phyloP scores from a whole-genome alignment of 2,329 filamentous ascomycete species.

The Chaetomium globosum region DNA sequence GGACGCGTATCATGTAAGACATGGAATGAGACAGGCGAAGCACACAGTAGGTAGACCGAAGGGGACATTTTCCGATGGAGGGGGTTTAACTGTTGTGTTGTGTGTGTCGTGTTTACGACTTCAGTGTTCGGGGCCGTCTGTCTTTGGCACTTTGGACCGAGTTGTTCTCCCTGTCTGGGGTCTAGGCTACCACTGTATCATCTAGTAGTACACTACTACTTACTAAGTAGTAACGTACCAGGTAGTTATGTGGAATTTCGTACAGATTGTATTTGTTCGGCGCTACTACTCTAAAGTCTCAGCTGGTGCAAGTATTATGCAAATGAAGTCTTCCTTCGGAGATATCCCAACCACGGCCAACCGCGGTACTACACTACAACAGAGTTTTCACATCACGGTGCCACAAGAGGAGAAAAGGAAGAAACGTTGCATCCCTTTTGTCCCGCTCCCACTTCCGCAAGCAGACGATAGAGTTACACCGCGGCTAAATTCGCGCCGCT shows the following conservation, averaged over 20 bases:
- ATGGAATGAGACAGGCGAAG: too few species aligned
- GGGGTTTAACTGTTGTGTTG: too few species aligned
- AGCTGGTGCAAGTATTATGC: background rate
- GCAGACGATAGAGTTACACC: slow-evolving; percentile 4
- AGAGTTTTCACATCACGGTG: background rate
- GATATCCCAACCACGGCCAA: background rate
- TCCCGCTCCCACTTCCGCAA: background rate
- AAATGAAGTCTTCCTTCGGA: background rate
- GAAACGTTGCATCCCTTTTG: slow-evolving; percentile 15
- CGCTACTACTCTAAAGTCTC: background rate
- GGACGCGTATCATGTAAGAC: too few species aligned
- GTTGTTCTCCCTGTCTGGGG: too few species aligned
- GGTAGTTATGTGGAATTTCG: too few species aligned
- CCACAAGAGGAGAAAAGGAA: background rate
- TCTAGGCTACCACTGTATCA: too few species aligned
- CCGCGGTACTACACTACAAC: background rate
- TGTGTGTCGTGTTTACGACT: too few species aligned
- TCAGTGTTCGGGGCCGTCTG: too few species aligned
- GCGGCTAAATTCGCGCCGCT: slow-evolving; percentile 12
- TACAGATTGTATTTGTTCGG: background rate
- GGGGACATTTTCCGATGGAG: too few species aligned
- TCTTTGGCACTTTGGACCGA: too few species aligned
- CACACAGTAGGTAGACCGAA: too few species aligned
- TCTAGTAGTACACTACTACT: too few species aligned
- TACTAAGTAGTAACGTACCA: background rate